A percentile compares a stretch with the other conserved stretches of the same genome.
phyloP scores from a whole-genome alignment of 2,329 filamentous ascomycete species.

The Pyricularia grisea region DNA sequence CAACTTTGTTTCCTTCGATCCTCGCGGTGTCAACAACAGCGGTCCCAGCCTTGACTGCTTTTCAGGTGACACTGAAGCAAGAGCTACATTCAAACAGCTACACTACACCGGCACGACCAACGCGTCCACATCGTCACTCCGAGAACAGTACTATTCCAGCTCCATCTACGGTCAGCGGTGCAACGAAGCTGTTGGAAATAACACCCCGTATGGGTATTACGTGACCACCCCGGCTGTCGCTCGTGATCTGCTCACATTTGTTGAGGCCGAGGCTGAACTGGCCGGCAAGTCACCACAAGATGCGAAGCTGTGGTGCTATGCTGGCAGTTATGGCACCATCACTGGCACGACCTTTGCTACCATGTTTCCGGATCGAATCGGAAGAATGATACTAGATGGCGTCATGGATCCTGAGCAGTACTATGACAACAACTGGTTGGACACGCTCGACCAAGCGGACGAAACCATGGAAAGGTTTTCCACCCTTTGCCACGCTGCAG shows the following conservation, averaged over 20 bases:
- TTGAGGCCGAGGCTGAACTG: constrained; percentile 15
- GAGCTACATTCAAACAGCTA: constrained; percentile 15
- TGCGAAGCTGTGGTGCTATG: constrained; percentile 21
- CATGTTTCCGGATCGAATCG: constrained; percentile 26
- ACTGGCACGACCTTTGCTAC: constrained; percentile 25
- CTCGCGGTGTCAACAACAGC: constrained; percentile 31
- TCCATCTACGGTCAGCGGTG: background rate
- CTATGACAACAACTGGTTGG: constrained; percentile 13
- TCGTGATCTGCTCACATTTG: constrained; percentile 28
- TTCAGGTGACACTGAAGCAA: constrained; percentile 2
- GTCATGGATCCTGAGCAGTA: constrained; percentile 23
- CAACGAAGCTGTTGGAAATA: background rate
- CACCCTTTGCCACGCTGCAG: constrained; percentile 28
- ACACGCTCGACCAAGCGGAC: constrained; percentile 19
- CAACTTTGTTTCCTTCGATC: constrained; percentile 38
- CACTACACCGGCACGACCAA: constrained; percentile 17
- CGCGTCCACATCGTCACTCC: constrained; percentile 1
- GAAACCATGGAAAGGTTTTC: constrained; percentile 36
- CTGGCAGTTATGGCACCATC: constrained; percentile 27
- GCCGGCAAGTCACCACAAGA: constrained; percentile 17
- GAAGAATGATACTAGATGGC: constrained; percentile 25
- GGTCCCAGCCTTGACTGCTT: constrained; percentile 30
- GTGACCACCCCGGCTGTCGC: constrained; percentile 24
- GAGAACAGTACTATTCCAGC: background rate
- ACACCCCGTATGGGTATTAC: constrained; percentile 9